phyloP scores from a whole-genome alignment of 176 grass and related monocot genomes.

The Hordeum marinum region DNA sequence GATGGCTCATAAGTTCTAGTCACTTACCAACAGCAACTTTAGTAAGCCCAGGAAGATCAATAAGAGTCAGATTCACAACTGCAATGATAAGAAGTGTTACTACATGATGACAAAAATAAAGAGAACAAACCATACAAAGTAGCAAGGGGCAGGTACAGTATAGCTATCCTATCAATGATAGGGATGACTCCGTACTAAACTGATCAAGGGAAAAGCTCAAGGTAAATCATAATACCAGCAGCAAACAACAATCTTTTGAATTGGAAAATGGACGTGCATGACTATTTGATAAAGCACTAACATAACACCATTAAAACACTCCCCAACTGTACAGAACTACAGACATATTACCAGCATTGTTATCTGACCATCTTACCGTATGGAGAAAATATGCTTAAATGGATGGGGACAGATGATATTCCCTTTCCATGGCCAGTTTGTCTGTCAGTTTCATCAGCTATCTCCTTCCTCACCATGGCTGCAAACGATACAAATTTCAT shows the following conservation, averaged over 20 bases:
- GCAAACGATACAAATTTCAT: constrained; percentile 24
- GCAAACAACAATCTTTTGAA: constrained; percentile 15
- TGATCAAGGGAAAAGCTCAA: background rate
- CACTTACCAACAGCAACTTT: constrained; percentile 94
- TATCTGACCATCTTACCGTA: constrained; percentile 36
- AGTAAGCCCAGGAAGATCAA: constrained; percentile 99
- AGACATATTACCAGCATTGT: background rate
- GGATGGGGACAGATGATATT: constrained; percentile 90
- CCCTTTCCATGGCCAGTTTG: constrained; percentile 80
- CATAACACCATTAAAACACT: background rate
- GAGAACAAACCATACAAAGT: background rate
- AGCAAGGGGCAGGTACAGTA: background rate
- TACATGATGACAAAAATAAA: background rate
- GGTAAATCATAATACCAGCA: background rate
- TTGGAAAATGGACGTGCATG: background rate
- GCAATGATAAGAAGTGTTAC: constrained; percentile 42
- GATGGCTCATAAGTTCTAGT: background rate
- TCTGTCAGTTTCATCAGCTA: constrained; percentile 93
- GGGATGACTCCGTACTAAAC: background rate
- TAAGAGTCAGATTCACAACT: constrained; percentile 98
- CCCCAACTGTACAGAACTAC: background rate
- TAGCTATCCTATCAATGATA: background rate
- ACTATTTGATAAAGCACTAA: background rate
- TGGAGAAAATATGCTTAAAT: constrained; percentile 86
- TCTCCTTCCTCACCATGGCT: constrained; percentile 91